These are phyloP conservation scores for Beauveria bassiana DNA, from an alignment of 2,329 filamentous ascomycete genomes.

Conservation along the genomic window DNA sequence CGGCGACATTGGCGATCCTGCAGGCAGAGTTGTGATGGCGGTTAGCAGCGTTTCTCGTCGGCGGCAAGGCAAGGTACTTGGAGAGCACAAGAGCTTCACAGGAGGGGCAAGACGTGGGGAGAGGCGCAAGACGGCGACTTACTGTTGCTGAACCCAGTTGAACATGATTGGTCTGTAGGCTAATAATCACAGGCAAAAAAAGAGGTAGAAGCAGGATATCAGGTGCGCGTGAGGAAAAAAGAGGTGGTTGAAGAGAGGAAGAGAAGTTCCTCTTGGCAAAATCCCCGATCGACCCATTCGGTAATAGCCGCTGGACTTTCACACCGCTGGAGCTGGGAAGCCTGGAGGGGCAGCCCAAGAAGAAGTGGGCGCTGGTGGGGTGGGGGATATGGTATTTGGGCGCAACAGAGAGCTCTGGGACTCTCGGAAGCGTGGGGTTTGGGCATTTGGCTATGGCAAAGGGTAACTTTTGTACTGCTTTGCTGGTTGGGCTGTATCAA, in stretches of 20 bases:
- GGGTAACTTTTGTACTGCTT: background rate
- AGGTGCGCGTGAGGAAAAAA: background rate
- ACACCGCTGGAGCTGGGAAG: constrained; percentile 8
- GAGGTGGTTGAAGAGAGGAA: constrained; percentile 2
- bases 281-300: constrained; percentile 6
- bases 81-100: background rate
- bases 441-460: background rate
- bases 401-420: background rate
- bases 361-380: constrained; percentile 8
- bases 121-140: constrained; percentile 28
- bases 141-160: constrained; percentile 93
- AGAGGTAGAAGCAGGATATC: background rate
- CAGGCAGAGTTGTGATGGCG: constrained; percentile 11
- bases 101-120: background rate
- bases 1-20: constrained; percentile 72
- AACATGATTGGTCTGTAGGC: constrained; percentile 53
- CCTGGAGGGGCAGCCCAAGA: constrained; percentile 1
- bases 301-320: constrained; percentile 9
- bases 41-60: constrained; percentile 14
- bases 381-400: background rate
- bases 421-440: background rate
- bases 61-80: background rate
- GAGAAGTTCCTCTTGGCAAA: constrained; percentile 5
- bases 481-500: background rate
- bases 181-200: background rate